phyloP scores from a whole-genome alignment of 352 stramenopile species.

The Lagenidium giganteum region DNA sequence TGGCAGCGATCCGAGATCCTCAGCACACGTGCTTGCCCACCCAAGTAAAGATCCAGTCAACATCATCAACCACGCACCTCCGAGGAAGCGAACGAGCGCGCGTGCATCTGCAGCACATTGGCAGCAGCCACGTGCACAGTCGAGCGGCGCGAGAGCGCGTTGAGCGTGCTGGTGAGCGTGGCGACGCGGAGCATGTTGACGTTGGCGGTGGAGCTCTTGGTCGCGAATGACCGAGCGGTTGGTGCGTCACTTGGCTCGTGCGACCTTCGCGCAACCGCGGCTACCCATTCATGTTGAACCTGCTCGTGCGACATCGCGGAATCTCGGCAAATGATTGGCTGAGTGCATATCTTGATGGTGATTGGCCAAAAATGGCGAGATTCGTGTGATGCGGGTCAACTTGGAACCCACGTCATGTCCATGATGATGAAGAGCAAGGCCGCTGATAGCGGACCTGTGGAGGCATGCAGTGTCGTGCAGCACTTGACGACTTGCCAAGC shows the following conservation, averaged over 20 bases:
- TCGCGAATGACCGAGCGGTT: constrained; percentile 1
- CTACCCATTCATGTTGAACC: too few species aligned
- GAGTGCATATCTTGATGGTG: too few species aligned
- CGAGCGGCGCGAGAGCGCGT: constrained; percentile 11
- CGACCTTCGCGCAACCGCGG: constrained; percentile 8
- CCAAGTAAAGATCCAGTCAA: constrained; percentile 2
- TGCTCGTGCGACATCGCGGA: too few species aligned
- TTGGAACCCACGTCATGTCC: too few species aligned
- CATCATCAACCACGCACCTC: constrained; percentile 14
- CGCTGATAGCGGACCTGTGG: too few species aligned
- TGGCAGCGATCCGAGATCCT: background rate
- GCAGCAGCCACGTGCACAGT: too few species aligned
- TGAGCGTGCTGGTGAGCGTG: constrained; percentile 11
- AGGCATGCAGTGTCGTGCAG: constrained; percentile 5
- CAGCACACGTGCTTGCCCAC: background rate
- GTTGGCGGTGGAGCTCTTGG: background rate
- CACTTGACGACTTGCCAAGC: background rate
- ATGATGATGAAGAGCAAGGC: too few species aligned
- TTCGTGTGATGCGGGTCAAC: too few species aligned
- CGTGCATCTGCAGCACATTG: too few species aligned
- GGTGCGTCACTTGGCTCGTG: constrained; percentile 3
- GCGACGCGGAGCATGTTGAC: constrained; percentile 13
- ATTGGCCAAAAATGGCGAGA: too few species aligned
- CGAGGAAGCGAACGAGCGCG: constrained; percentile 5
- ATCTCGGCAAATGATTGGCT: too few species aligned